phyloP scores from a whole-genome alignment of 768 basidiomycete species.

The Tricholoma sp. region DNA sequence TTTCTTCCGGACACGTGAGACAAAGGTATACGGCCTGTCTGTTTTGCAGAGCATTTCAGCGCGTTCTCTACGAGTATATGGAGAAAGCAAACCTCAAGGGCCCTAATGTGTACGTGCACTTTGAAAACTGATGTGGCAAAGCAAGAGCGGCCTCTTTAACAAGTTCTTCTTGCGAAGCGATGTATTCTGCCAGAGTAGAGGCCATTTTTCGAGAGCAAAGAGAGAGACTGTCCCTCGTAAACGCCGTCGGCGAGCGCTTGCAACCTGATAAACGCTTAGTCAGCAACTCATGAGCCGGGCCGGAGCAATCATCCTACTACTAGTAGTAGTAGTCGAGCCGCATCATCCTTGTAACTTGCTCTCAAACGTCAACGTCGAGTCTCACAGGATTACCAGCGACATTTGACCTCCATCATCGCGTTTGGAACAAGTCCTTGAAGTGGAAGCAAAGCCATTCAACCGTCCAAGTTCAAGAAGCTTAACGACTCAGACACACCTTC shows the following conservation, averaged over 20 bases:
- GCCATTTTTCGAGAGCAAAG: constrained; percentile 14
- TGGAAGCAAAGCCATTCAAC: too few species aligned
- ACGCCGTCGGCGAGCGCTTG: too few species aligned
- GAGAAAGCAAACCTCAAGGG: constrained; percentile 36
- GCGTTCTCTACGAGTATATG: constrained; percentile 1
- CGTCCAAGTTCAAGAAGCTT: background rate
- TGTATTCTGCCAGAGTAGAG: constrained; percentile 40
- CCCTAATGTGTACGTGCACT: constrained; percentile 60
- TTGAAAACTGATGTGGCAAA: constrained; percentile 59
- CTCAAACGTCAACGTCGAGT: too few species aligned
- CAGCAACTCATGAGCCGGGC: too few species aligned
- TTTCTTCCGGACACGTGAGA: constrained; percentile 59
- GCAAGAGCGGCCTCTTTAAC: constrained; percentile 50
- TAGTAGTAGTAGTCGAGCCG: too few species aligned
- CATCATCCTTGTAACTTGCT: too few species aligned
- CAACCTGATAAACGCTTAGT: too few species aligned
- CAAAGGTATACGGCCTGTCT: constrained; percentile 84
- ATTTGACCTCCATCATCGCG: too few species aligned
- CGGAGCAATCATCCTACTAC: too few species aligned
- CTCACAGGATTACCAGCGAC: too few species aligned
- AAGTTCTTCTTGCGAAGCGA: constrained; percentile 44
- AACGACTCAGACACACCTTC: background rate
- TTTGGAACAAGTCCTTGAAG: too few species aligned
- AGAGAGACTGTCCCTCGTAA: too few species aligned
- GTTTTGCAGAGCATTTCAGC: constrained; percentile 9